Percentiles rank a stretch among this genome's conserved stretches.
phyloP scores from a whole-genome alignment of 2,329 filamentous ascomycete genomes.

The Colletotrichum cereale region DNA sequence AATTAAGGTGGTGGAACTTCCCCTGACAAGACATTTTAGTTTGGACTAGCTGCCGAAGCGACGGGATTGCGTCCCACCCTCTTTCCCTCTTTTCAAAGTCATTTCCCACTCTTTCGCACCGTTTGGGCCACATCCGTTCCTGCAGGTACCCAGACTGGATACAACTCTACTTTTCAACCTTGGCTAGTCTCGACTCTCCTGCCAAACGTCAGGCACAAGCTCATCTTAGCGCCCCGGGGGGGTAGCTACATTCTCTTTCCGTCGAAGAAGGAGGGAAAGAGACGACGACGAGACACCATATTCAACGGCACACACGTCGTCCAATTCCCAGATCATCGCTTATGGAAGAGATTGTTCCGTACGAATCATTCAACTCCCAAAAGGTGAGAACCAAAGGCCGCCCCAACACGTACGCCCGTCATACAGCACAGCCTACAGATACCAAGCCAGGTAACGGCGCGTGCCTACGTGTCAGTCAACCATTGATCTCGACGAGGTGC shows the following conservation, averaged over 20 bases:
- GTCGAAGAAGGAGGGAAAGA: background rate
- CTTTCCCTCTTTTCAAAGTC: background rate
- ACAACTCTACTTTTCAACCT: slow-evolving; percentile 27
- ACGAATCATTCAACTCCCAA: background rate
- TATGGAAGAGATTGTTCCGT: too few relatives aligned
- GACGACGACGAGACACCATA: background rate
- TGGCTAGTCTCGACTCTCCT: slow-evolving; percentile 5
- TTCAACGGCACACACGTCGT: background rate
- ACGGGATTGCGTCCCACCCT: slow-evolving; percentile 29
- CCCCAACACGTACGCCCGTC: background rate
- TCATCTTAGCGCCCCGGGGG: background rate
- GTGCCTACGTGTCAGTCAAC: too few relatives aligned
- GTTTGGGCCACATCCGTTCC: slow-evolving; percentile 17
- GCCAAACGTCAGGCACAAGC: background rate
- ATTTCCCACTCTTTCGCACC: slow-evolving; percentile 6
- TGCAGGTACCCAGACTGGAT: slow-evolving; percentile 29
- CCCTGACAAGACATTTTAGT: slow-evolving; percentile 32
- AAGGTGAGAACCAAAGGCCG: background rate
- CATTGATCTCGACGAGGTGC: background rate
- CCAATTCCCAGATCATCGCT: background rate
- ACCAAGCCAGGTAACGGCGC: background rate
- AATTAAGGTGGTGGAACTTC: slow-evolving; percentile 33
- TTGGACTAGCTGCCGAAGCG: slow-evolving; percentile 30
- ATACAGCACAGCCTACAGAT: background rate
- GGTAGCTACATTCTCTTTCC: too few relatives aligned